phyloP scores from a whole-genome alignment of 2,329 filamentous ascomycete genomes.

The Calonectria fujianensis region DNA sequence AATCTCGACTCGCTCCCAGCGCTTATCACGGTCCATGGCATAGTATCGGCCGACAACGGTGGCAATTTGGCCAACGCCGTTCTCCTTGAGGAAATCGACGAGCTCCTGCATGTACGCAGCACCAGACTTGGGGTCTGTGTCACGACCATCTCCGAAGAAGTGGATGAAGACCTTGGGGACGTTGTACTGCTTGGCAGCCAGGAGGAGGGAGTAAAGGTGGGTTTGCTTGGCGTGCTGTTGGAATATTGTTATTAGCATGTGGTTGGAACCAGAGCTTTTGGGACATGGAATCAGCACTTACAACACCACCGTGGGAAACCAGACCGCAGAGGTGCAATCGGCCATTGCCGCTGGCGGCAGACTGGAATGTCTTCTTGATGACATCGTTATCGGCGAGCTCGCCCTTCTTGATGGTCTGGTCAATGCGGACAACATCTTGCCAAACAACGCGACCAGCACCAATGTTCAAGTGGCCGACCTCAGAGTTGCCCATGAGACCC shows the following conservation, averaged over 20 bases:
- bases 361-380: slow-evolving; percentile 84
- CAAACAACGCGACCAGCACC: slow-evolving; percentile 97
- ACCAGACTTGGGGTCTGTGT: slow-evolving; percentile 97
- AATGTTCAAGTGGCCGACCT: slow-evolving; percentile 99
- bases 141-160: slow-evolving; percentile 98
- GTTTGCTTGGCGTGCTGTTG: slow-evolving; percentile 93
- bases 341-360: slow-evolving; percentile 91
- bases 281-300: slow-evolving; percentile 61
- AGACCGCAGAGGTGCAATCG: slow-evolving; percentile 94
- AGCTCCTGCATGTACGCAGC: slow-evolving; percentile 92
- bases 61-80: slow-evolving; percentile 90
- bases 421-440: slow-evolving; percentile 98
- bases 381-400: slow-evolving; percentile 85
- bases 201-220: slow-evolving; percentile 90
- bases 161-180: slow-evolving; percentile 97
- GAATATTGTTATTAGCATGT: slow-evolving; percentile 41
- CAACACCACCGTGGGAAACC: slow-evolving; percentile 95
- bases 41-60: slow-evolving; percentile 98
- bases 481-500: slow-evolving; percentile 98
- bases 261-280: background rate
- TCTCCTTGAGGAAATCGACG: slow-evolving; percentile 86
- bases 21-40: slow-evolving; percentile 99
- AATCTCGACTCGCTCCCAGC: slow-evolving; percentile 95
- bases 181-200: slow-evolving; percentile 90
- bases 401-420: slow-evolving; percentile 90